Evolutionary conservation across 805 yeast genomes (phyloP).

Genomic region (Kodamaea jinghongensis): DNA sequence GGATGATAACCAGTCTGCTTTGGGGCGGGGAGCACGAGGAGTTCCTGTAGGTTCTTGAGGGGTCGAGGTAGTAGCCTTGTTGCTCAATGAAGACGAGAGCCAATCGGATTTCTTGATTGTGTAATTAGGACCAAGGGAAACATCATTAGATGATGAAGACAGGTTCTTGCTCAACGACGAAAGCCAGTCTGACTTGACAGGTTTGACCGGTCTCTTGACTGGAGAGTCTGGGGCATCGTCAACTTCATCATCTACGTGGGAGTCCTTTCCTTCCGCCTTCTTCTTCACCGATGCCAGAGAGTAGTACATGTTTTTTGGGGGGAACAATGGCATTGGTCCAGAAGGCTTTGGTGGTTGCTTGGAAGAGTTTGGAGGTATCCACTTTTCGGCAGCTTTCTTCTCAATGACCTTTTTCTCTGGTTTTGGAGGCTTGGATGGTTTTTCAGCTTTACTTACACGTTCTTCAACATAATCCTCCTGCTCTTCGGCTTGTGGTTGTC

Average conservation of each 20-base stretch:
- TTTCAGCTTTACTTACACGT: not conserved
- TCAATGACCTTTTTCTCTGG: constrained; percentile 3
- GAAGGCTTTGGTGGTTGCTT: constrained; percentile 7
- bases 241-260: not conserved
- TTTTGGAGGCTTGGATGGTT: constrained; percentile 4
- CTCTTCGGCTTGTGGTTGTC: too few species aligned
- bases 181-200: constrained; percentile 11
- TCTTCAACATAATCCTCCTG: too few species aligned
- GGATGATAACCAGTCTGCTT: constrained; percentile 15
- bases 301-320: constrained; percentile 13
- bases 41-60: constrained; percentile 6
- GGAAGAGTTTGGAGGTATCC: constrained; percentile 8
- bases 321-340: constrained; percentile 13
- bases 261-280: constrained; percentile 1
- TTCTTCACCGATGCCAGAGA: constrained; percentile 12
- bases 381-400: not conserved
- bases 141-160: not conserved
- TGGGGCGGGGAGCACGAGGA: constrained; percentile 5
- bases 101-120: constrained; percentile 13
- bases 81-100: constrained; percentile 14
- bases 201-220: constrained; percentile 7
- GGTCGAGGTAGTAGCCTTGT: constrained; percentile 10
- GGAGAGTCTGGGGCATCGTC: not conserved
- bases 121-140: not conserved
- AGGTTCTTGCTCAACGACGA: constrained; percentile 6